A percentile compares a stretch with the other conserved stretches of the same genome.
Conservation (phyloP, 75 land plant species). For the Cryptomeria japonica region DNA sequence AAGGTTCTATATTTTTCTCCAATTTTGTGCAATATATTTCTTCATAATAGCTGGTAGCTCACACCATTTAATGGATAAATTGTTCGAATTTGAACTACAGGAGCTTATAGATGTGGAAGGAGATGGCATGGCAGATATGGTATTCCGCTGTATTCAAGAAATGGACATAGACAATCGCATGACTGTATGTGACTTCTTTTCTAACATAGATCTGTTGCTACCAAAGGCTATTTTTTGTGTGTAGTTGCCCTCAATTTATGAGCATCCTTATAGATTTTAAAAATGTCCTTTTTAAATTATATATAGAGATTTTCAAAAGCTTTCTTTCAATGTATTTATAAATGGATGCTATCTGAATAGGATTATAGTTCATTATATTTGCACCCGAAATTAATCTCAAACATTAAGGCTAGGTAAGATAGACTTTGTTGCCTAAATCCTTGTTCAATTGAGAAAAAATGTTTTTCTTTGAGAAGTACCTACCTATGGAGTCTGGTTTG, state of each 20-base stretch:
- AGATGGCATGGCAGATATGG: constrained; percentile 97
- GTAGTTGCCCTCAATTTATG: not conserved
- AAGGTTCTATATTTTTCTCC: not conserved
- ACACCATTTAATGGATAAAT: not conserved
- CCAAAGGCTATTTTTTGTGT: not conserved
- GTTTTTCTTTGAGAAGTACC: not conserved
- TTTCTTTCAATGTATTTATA: not conserved
- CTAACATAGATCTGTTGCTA: not conserved
- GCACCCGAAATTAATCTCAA: not conserved
- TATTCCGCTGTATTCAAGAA: constrained; percentile 96
- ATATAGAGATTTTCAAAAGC: no score
- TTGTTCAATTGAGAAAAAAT: not conserved
- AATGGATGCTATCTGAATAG: not conserved
- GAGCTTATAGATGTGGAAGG: constrained; percentile 99
- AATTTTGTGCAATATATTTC: not conserved
- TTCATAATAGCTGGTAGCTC: not conserved
- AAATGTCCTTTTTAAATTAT: not conserved
- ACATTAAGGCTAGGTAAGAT: not conserved
- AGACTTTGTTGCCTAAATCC: not conserved
- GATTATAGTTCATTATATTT: not conserved
- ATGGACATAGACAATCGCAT: constrained; percentile 99
- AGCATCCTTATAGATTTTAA: not conserved
- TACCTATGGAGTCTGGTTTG: not conserved
- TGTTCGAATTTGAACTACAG: constrained; percentile 32
- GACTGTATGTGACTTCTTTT: constrained; percentile 55